phyloP scores from a whole-genome alignment of 2,329 filamentous ascomycete genomes.

The Epichloe sp. region DNA sequence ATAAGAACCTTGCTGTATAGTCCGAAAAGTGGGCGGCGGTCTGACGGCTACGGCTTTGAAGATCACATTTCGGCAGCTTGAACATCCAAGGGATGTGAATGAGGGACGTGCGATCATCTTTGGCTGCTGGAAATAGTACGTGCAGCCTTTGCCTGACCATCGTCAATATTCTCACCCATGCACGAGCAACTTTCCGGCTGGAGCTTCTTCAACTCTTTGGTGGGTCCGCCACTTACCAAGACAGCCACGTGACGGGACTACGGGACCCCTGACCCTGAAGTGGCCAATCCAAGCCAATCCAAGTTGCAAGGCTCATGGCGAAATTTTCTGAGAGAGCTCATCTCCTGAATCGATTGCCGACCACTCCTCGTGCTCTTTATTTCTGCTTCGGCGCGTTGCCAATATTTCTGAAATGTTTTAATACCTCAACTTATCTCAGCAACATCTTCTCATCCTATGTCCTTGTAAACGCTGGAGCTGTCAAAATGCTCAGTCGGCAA shows the following conservation, averaged over 20 bases:
- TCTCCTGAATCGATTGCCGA: conserved; percentile 2
- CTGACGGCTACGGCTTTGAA: conserved; percentile 16
- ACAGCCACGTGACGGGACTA: conserved; percentile 7
- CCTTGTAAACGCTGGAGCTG: background rate
- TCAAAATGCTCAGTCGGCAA: conserved; percentile 24
- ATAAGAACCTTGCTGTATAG: conserved; percentile 11
- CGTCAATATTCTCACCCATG: background rate
- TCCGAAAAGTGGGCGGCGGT: conserved; percentile 12
- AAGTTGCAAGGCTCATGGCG: conserved; percentile 1
- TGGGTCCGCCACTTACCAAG: background rate
- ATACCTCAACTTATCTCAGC: conserved; percentile 2
- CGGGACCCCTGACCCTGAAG: background rate
- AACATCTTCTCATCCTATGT: background rate
- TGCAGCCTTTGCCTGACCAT: background rate
- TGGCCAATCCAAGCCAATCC: conserved; percentile 6
- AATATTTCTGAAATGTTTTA: conserved; percentile 12
- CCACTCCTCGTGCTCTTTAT: conserved; percentile 3
- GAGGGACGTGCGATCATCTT: conserved; percentile 20
- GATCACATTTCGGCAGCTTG: conserved; percentile 18
- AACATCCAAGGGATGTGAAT: conserved; percentile 17
- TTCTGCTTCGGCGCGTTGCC: background rate
- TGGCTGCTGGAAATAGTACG: background rate
- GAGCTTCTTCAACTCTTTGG: conserved; percentile 2
- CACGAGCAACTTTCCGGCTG: background rate
- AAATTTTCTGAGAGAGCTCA: conserved; percentile 16